Base-by-base conservation (phyloP, 148 eudicot species). In the Suaeda aralocaspica region DNA sequence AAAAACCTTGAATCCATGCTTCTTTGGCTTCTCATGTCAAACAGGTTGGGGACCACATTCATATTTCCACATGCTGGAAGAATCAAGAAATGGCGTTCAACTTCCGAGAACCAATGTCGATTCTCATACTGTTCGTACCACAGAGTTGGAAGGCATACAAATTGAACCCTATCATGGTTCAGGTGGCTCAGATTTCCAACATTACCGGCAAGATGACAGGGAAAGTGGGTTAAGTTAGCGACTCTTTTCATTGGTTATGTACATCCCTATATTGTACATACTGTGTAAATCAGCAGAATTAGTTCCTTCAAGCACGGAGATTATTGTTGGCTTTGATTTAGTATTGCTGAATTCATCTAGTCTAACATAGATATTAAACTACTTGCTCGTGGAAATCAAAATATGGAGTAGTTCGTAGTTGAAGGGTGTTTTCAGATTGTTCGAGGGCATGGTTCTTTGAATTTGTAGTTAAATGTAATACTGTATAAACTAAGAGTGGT, bases 1-100 rank as follows among this genome's bases (percentile, higher is more conserved):
- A 14, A 15, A 31, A 28, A 25, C 26, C 21, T 59, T 15, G 44
- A 18, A 33, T 33, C 44, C 19, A 60, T 34, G 26, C 28, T 13
- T 63, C 50, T 63, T 39, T 24, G 21, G 31, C 25, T 53, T 74
- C 49, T 64, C 42, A 14, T 63, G 25, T 59, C 59, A 3, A 31
- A 49, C 89, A 92, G 98, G 98, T 72, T 90, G 94, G 98, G 94
- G 87, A 33, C 98, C 98, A 14, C 89, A 88, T 78, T 79, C 91
- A 8, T 92, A 90, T 66, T 86, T 92, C 71, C 83, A 72, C 66
- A 84, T 82, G 91, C 80, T 90, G 46, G 90, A 85, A 19, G 85
- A 82, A 24, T 84, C 90, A 14, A 75, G 77, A 48, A 81, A 78
- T 56, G 79, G 69, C 22, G 42, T 68, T 70, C 86, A 74, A 69